Conservation (phyloP, 2,329 filamentous ascomycete species). For the Gnomoniopsis smithogilvyi region DNA sequence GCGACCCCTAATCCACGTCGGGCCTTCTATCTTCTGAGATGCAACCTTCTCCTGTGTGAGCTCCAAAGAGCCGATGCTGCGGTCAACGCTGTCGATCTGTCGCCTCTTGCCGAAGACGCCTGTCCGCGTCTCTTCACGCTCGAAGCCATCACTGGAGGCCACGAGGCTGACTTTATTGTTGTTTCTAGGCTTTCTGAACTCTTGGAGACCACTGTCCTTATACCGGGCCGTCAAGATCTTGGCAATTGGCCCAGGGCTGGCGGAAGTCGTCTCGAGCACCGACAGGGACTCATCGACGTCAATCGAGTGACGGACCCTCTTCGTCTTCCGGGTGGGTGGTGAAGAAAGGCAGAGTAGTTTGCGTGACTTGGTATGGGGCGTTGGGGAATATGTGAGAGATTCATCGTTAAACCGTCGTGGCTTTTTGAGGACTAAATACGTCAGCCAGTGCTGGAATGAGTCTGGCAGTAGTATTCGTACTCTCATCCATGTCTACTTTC, state of each 20-base stretch:
- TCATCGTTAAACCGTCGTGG: neutral
- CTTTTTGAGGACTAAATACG: neutral
- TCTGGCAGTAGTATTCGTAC: neutral
- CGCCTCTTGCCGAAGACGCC: neutral
- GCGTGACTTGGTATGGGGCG: neutral
- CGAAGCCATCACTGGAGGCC: constrained; percentile 11
- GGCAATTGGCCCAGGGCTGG: neutral
- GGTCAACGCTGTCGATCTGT: constrained; percentile 1
- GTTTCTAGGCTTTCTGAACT: neutral
- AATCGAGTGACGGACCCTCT: constrained; percentile 14
- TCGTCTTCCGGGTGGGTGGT: neutral
- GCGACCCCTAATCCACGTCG: neutral
- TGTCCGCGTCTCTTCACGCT: constrained; percentile 7
- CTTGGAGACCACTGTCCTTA: neutral
- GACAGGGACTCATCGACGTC: constrained; percentile 19
- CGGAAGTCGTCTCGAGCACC: neutral
- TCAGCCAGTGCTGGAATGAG: neutral
- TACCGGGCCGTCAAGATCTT: neutral
- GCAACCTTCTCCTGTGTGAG: constrained; percentile 19
- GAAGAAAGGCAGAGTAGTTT: neutral
- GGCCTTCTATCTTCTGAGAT: constrained; percentile 4
- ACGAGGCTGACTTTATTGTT: neutral
- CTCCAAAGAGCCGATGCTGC: constrained; percentile 20
- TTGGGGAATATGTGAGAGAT: neutral
- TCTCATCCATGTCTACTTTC: neutral